Conservation (phyloP, 495 filamentous ascomycete species). For the Poronia punctata region DNA sequence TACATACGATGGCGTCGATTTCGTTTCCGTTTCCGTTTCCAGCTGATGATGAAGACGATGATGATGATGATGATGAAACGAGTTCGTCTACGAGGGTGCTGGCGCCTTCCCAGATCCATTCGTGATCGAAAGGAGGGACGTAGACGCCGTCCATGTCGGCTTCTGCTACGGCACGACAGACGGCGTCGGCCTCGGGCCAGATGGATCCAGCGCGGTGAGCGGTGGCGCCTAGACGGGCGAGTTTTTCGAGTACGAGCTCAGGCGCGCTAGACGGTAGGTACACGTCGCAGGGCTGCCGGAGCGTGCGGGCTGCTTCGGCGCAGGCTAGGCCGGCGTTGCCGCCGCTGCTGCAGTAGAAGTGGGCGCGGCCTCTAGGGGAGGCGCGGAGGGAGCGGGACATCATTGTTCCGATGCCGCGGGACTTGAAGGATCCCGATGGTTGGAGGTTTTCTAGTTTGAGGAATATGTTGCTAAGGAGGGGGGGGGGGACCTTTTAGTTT, state of each 20-base stretch:
- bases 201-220: slow-evolving; percentile 65
- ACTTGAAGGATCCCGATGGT: slow-evolving; percentile 93
- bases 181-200: slow-evolving; percentile 73
- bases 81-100: slow-evolving; percentile 71
- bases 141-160: slow-evolving; percentile 56
- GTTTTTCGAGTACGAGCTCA: slow-evolving; percentile 64
- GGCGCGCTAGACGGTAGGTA: slow-evolving; percentile 67
- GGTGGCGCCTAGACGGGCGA: slow-evolving; percentile 56
- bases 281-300: slow-evolving; percentile 72
- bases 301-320: slow-evolving; percentile 62
- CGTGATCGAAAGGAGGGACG: slow-evolving; percentile 85
- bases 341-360: slow-evolving; percentile 84
- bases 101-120: slow-evolving; percentile 76
- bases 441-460: slow-evolving; percentile 94
- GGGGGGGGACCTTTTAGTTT: not conserved
- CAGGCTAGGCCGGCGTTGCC: slow-evolving; percentile 93
- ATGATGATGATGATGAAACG: slow-evolving; percentile 42
- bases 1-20: slow-evolving; percentile 69
- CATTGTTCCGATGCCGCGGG: slow-evolving; percentile 78
- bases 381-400: slow-evolving; percentile 50
- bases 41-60: slow-evolving; percentile 25
- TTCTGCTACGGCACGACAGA: slow-evolving; percentile 58
- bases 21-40: slow-evolving; percentile 47
- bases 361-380: slow-evolving; percentile 34
- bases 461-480: slow-evolving; percentile 55